Conservation (phyloP, 163 green algal genomes). For the Scenedesmus sp. region DNA sequence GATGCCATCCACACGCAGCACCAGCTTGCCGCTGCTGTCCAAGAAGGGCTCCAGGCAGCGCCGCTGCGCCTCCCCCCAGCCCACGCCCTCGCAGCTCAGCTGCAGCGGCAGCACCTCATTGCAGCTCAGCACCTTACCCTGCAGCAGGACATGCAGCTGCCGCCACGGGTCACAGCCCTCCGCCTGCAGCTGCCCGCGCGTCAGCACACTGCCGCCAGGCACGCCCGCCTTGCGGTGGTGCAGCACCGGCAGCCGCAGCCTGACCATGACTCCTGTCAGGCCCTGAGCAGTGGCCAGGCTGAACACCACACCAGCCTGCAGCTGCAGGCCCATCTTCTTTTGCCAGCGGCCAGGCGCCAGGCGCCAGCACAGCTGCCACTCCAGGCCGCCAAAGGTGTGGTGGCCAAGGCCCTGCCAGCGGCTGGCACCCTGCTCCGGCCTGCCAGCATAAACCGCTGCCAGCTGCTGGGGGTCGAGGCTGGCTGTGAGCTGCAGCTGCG, state of each 20-base stretch:
- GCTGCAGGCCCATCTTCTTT: background rate
- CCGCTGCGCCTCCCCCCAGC: background rate
- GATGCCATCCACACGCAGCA: background rate
- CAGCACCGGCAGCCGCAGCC: background rate
- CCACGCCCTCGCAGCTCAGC: background rate
- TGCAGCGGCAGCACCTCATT: background rate
- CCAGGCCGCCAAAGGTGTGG: background rate
- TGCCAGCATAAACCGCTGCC: background rate
- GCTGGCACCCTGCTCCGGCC: background rate
- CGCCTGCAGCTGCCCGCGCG: background rate
- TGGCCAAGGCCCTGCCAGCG: background rate
- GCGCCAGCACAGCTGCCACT: slow-evolving; percentile 3
- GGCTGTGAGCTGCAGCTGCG: background rate
- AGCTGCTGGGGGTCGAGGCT: background rate
- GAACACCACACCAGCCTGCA: background rate
- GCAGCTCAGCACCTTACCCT: background rate
- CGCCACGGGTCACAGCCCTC: background rate
- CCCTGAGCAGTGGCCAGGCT: background rate
- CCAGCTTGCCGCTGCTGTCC: background rate
- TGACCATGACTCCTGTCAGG: background rate
- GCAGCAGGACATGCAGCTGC: background rate
- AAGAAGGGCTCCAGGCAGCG: background rate
- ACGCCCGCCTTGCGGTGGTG: background rate
- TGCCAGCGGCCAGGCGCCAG: background rate
- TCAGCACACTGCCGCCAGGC: background rate